phyloP scores from a whole-genome alignment of 202 grass and related monocot genomes.

The Setaria viridis region DNA sequence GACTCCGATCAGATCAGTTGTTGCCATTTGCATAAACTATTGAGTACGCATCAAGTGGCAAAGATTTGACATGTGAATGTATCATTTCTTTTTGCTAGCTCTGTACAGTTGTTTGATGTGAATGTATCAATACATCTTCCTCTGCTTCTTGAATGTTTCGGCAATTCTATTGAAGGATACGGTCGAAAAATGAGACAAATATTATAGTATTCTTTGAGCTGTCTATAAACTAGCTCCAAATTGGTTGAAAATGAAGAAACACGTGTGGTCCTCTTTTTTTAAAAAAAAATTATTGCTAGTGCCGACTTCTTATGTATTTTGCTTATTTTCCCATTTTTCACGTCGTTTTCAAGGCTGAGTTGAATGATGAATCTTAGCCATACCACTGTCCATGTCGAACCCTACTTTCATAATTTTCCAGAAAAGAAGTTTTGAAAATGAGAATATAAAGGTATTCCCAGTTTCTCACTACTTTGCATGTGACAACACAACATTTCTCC shows the following conservation, averaged over 20 bases:
- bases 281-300: neutral
- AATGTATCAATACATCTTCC: conserved; percentile 12
- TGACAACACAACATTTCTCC: conserved; percentile 24
- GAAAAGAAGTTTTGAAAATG: conserved; percentile 26
- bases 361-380: conserved; percentile 38
- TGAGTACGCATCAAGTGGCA: conserved; percentile 29
- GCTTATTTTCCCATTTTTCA: neutral
- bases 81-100: neutral
- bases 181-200: neutral
- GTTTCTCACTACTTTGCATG: conserved; percentile 36
- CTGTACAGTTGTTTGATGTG: neutral
- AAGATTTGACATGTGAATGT: conserved; percentile 36
- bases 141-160: neutral
- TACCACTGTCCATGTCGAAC: conserved; percentile 36
- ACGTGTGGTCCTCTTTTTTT: neutral
- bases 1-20: neutral
- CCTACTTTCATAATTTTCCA: conserved; percentile 26
- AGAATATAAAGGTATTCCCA: conserved; percentile 8
- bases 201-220: neutral
- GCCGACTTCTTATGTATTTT: conserved; percentile 16
- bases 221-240: neutral
- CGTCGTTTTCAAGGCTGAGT: conserved; percentile 46
- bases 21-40: conserved; percentile 35
- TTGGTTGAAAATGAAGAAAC: neutral
- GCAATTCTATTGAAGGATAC: neutral